Evolutionary conservation across 208 protist species (phyloP).

Genomic region (Acanthamoeba culbertsoni): DNA sequence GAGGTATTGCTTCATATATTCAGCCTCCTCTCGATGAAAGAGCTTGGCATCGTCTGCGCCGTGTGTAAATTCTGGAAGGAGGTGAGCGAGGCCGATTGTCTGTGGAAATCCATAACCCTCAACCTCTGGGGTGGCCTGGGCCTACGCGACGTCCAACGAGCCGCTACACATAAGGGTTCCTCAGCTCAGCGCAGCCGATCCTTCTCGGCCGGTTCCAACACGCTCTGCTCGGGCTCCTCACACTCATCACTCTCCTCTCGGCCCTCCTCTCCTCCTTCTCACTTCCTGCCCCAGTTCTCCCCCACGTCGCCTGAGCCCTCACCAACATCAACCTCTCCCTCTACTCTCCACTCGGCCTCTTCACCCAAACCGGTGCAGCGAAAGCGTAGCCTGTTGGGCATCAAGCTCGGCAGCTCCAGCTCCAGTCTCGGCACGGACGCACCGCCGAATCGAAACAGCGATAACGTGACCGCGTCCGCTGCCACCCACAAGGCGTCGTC

Average conservation of each 20-base stretch:
- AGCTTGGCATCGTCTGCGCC: neutral
- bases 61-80: neutral
- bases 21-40: neutral
- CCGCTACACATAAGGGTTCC: neutral
- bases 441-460: too few species aligned
- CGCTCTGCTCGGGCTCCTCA: neutral
- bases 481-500: neutral
- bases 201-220: neutral
- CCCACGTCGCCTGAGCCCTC: neutral
- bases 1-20: neutral
- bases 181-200: neutral
- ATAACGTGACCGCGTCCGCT: neutral
- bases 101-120: neutral
- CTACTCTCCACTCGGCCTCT: neutral
- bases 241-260: neutral
- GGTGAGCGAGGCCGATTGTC: neutral
- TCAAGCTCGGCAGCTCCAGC: neutral
- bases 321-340: neutral
- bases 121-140: neutral
- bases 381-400: neutral
- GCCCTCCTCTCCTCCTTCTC: neutral
- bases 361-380: neutral
- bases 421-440: neutral
- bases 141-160: neutral
- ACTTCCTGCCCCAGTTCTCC: neutral